Percentiles rank a stretch among this genome's conserved stretches.
Conservation (phyloP, 805 yeast genomes). For the Wickerhamomyces xylosicus region DNA sequence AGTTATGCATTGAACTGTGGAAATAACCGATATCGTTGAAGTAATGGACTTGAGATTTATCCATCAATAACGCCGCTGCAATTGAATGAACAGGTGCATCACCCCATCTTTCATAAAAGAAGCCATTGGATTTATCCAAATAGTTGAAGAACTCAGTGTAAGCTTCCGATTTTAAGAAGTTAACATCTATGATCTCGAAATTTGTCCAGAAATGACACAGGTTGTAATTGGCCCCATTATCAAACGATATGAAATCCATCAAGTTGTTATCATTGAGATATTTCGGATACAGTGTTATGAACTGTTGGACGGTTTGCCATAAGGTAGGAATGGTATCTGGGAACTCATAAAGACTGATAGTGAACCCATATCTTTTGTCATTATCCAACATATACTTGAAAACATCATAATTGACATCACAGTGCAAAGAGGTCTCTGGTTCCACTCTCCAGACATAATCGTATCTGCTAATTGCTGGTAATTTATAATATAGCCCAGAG, state of each 20-base stretch:
- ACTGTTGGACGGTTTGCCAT: slow-evolving; percentile 38
- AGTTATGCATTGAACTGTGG: slow-evolving; percentile 54
- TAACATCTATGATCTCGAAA: slow-evolving; percentile 45
- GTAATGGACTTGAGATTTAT: slow-evolving; percentile 59
- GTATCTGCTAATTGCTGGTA: slow-evolving; percentile 32
- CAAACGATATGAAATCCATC: slow-evolving; percentile 39
- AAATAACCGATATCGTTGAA: slow-evolving; percentile 78
- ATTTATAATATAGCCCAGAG: slow-evolving; percentile 48
- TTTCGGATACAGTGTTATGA: slow-evolving; percentile 34
- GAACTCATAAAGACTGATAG: slow-evolving; percentile 68
- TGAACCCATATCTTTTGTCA: slow-evolving; percentile 62
- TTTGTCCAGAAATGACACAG: slow-evolving; percentile 61
- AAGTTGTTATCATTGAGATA: slow-evolving; percentile 44
- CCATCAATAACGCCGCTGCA: slow-evolving; percentile 69
- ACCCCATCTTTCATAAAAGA: slow-evolving; percentile 71
- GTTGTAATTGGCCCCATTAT: slow-evolving; percentile 32
- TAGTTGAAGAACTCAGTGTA: slow-evolving; percentile 34
- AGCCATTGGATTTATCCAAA: slow-evolving; percentile 39
- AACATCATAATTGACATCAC: slow-evolving; percentile 43
- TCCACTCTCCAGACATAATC: slow-evolving; percentile 55
- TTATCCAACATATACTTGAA: slow-evolving; percentile 52
- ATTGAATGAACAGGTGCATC: slow-evolving; percentile 88
- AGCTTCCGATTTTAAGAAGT: slow-evolving; percentile 36
- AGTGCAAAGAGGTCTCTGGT: slow-evolving; percentile 43
- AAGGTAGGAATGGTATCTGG: slow-evolving; percentile 38